These are phyloP conservation scores for Lachnellula hyalina DNA, from an alignment of 2,329 filamentous ascomycete species.

Conservation along the genomic window DNA sequence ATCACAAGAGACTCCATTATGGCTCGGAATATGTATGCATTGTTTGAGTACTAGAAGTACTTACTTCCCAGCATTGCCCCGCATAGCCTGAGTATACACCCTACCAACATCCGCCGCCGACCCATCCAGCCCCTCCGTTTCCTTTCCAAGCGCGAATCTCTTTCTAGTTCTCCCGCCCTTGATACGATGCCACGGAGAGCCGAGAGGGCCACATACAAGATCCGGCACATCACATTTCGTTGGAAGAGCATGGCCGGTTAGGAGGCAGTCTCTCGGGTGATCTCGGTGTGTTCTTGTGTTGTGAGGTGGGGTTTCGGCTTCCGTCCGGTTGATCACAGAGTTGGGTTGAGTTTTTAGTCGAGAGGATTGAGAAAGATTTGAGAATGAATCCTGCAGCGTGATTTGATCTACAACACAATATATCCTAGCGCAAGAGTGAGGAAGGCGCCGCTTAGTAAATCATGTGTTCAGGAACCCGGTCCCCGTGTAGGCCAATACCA, in stretches of 20 bases:
- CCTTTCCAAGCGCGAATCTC: background rate
- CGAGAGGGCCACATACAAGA: background rate
- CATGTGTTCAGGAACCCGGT: background rate
- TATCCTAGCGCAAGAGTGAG: background rate
- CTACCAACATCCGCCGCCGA: background rate
- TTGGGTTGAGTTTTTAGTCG: too few species aligned
- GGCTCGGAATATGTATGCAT: too few species aligned
- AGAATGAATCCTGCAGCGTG: too few species aligned
- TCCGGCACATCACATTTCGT: background rate
- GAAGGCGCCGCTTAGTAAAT: background rate
- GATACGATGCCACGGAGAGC: background rate
- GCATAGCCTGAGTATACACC: background rate
- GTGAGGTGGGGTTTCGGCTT: too few species aligned
- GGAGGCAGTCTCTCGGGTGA: too few species aligned
- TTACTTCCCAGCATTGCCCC: too few species aligned
- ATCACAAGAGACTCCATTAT: too few species aligned
- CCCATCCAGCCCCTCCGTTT: background rate
- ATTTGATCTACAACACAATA: background rate
- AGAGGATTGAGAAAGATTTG: too few species aligned
- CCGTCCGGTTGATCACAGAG: too few species aligned
- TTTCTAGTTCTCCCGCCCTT: background rate
- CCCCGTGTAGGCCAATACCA: background rate
- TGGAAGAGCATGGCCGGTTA: background rate
- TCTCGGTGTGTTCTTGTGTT: too few species aligned
- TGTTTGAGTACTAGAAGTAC: too few species aligned